Conservation (phyloP, 1,139 yeast genomes). For the Meyerozyma elateridarum region DNA sequence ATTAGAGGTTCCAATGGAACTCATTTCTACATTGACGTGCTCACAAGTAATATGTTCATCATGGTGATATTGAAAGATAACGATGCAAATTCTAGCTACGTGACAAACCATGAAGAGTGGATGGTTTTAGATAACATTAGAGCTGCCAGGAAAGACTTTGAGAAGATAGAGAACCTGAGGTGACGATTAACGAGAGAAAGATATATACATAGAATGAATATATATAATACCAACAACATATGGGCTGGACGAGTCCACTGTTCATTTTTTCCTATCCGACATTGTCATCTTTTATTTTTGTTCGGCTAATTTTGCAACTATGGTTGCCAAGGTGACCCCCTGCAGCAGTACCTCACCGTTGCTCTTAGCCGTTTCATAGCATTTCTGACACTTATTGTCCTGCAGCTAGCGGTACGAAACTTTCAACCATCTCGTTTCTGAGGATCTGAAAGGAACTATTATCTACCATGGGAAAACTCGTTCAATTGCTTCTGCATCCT, state of each 20-base stretch:
- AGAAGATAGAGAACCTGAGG: slow-evolving; percentile 41
- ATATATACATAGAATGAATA: not conserved
- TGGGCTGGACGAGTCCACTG: too few species aligned
- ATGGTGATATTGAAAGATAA: slow-evolving; percentile 59
- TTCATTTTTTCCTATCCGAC: too few species aligned
- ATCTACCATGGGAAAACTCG: slow-evolving; percentile 56
- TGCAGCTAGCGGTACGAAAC: not conserved
- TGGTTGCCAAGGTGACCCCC: too few species aligned
- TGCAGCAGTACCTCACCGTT: too few species aligned
- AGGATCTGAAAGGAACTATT: not conserved
- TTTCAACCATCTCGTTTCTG: not conserved
- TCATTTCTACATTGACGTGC: slow-evolving; percentile 61
- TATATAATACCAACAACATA: not conserved
- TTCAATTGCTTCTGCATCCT: slow-evolving; percentile 66
- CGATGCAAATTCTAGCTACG: slow-evolving; percentile 20
- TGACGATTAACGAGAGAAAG: not conserved
- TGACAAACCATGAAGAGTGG: slow-evolving; percentile 52
- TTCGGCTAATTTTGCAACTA: too few species aligned
- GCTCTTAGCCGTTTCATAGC: too few species aligned
- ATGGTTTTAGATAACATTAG: slow-evolving; percentile 62
- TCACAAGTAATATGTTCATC: slow-evolving; percentile 70
- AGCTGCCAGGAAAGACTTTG: slow-evolving; percentile 66
- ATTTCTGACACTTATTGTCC: not conserved
- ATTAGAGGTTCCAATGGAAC: slow-evolving; percentile 70
- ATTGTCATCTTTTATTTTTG: too few species aligned